These are phyloP conservation scores for Penicillium canariense DNA, from an alignment of 495 filamentous ascomycete genomes.

Conservation along the genomic window DNA sequence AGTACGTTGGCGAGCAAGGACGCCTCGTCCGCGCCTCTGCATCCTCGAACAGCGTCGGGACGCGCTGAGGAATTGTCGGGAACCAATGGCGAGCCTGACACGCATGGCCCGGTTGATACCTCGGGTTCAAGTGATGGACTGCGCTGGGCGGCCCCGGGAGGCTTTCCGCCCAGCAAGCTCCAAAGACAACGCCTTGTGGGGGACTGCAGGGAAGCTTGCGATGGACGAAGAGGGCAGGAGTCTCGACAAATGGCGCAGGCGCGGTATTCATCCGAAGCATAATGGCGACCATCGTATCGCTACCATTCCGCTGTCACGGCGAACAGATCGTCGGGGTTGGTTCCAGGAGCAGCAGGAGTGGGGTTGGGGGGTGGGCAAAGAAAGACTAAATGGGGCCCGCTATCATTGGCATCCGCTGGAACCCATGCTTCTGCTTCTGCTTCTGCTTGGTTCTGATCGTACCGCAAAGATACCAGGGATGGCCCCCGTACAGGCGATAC, in stretches of 20 bases:
- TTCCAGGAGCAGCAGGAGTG: slow-evolving; percentile 10
- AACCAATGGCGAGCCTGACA: neutral
- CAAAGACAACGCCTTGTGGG: neutral
- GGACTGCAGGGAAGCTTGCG: neutral
- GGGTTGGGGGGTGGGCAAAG: slow-evolving; percentile 5
- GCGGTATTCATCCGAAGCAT: no score
- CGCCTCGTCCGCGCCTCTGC: neutral
- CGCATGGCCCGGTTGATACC: no score
- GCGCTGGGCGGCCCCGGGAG: neutral
- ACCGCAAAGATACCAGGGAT: neutral
- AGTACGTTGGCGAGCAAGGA: no score
- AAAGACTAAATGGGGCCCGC: neutral
- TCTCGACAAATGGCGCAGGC: neutral
- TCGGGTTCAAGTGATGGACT: no score
- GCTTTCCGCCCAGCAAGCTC: neutral
- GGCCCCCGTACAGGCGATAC: no score
- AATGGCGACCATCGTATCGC: no score
- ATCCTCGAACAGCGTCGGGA: neutral
- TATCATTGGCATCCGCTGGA: neutral
- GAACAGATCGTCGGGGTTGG: slow-evolving; percentile 1
- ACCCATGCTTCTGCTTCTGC: no score
- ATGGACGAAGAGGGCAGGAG: neutral
- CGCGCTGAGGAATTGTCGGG: neutral
- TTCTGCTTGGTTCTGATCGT: neutral
- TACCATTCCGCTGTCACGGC: no score